Evolutionary conservation across 2,329 filamentous ascomycete genomes (phyloP).

Genomic region (Cryphonectria radicalis): DNA sequence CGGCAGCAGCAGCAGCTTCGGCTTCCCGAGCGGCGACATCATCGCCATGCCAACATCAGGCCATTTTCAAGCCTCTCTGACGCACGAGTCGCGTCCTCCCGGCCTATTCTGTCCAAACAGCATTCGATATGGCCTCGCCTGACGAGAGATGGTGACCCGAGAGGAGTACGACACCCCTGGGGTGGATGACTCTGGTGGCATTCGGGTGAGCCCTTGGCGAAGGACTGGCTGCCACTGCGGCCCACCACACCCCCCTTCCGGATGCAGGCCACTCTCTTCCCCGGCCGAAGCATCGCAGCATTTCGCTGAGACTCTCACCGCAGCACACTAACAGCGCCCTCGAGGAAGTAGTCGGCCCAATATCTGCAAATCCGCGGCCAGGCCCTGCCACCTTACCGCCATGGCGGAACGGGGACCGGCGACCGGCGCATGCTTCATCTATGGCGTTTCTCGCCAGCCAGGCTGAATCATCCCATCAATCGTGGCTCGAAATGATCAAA

Average conservation of each 20-base stretch:
- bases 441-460: not conserved
- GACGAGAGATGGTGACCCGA: not conserved
- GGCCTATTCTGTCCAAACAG: not conserved
- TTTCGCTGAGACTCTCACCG: not conserved
- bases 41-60: not conserved
- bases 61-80: constrained; percentile 13
- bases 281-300: not conserved
- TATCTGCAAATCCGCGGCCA: not conserved
- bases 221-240: not conserved
- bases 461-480: not conserved
- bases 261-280: not conserved
- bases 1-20: not conserved
- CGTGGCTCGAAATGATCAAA: not conserved
- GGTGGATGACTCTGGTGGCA: not conserved
- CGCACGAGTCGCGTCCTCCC: not conserved
- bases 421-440: not conserved
- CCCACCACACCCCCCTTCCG: not conserved
- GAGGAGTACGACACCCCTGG: not conserved
- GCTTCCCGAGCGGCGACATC: not conserved
- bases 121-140: not conserved
- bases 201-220: not conserved
- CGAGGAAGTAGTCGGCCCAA: not conserved
- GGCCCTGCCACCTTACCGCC: not conserved
- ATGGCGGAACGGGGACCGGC: not conserved
- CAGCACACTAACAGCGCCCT: not conserved